Evolutionary conservation across 2,329 filamentous ascomycete species (phyloP).

Genomic region (Aspergillus carbonarius): DNA sequence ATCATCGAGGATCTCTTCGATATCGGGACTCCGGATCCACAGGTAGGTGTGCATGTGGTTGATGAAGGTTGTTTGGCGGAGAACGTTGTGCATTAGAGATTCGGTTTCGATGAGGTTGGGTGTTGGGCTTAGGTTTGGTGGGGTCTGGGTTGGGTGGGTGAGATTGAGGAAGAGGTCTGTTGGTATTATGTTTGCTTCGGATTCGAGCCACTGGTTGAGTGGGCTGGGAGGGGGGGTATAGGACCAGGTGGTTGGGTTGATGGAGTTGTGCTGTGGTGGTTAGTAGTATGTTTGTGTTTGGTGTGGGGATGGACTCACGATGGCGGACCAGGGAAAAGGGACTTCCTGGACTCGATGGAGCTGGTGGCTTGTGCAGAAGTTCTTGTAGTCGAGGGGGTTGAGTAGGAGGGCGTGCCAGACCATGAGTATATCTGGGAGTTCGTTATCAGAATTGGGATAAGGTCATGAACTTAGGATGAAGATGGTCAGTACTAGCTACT

Average conservation of each 20-base stretch:
- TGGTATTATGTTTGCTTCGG: not conserved
- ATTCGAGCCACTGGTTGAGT: conserved; percentile 2
- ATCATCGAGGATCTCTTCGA: conserved; percentile 61
- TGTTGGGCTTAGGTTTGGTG: not conserved
- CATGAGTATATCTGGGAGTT: conserved; percentile 73
- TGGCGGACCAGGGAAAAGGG: conserved; percentile 63
- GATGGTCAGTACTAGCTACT: conserved; percentile 18
- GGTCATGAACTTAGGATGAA: too few species aligned
- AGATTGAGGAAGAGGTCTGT: conserved; percentile 8
- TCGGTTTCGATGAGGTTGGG: not conserved
- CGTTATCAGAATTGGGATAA: not conserved
- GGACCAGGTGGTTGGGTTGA: conserved; percentile 12
- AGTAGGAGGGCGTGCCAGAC: conserved; percentile 76
- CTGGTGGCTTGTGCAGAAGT: conserved; percentile 63
- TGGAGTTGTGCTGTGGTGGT: conserved; percentile 12
- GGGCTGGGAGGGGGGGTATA: conserved; percentile 6
- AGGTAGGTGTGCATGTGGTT: conserved; percentile 71
- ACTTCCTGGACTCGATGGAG: conserved; percentile 57
- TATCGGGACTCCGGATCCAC: conserved; percentile 72
- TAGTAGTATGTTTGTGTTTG: not conserved
- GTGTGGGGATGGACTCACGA: conserved; percentile 31
- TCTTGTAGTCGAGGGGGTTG: conserved; percentile 67
- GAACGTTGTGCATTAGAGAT: conserved; percentile 39
- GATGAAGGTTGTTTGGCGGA: conserved; percentile 44
- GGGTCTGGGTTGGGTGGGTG: not conserved